phyloP scores from a whole-genome alignment of 441 rosid species.

The Codiaeum variegatum region DNA sequence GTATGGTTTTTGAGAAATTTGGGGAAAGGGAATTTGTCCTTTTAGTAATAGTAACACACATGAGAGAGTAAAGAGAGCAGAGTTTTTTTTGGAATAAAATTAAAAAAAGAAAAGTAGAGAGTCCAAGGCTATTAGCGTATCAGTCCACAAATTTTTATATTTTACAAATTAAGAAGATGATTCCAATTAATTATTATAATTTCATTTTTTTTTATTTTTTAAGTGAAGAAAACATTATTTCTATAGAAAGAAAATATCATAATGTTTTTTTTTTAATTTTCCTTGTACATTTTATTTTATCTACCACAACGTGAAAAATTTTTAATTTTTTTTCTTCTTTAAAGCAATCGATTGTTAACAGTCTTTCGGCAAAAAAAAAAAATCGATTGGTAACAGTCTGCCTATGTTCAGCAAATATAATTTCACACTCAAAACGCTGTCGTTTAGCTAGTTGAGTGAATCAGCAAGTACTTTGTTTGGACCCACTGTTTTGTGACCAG shows the following conservation, averaged over 20 bases:
- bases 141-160: too few species aligned
- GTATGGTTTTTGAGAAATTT: conserved; percentile 16
- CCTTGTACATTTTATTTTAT: not conserved
- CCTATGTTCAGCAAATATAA: not conserved
- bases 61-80: not conserved
- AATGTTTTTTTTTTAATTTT: not conserved
- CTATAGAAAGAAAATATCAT: not conserved
- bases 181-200: too few species aligned
- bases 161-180: too few species aligned
- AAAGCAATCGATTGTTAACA: not conserved
- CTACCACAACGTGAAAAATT: not conserved
- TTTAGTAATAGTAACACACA: conserved; percentile 6
- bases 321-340: not conserved
- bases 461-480: not conserved
- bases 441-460: not conserved
- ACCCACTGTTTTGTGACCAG: conserved; percentile 29
- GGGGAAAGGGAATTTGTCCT: not conserved
- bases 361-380: not conserved
- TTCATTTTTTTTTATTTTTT: too few species aligned
- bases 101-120: too few species aligned
- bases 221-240: not conserved
- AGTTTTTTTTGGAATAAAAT: too few species aligned
- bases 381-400: not conserved
- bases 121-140: too few species aligned
- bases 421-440: conserved; percentile 13